Percentiles rank a stretch among this genome's conserved stretches.
Conservation (phyloP, 2,329 filamentous ascomycete genomes). For the Ophiostoma perfectum region DNA sequence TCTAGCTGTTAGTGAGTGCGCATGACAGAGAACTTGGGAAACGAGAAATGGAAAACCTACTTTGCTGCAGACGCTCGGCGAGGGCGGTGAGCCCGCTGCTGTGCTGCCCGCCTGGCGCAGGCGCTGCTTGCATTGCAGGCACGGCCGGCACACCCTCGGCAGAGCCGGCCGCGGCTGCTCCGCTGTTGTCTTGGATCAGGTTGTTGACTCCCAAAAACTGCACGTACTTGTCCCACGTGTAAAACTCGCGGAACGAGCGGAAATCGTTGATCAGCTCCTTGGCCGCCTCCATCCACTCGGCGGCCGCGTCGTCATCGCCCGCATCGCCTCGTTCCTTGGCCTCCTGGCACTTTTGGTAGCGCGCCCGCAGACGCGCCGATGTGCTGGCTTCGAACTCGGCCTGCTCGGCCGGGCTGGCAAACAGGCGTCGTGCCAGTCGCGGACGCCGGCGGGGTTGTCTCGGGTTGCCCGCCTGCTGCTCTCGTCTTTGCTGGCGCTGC, state of each 20-base stretch:
- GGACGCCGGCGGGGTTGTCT: conserved; percentile 22
- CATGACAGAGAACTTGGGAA: background rate
- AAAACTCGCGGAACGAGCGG: conserved; percentile 57
- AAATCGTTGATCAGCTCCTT: conserved; percentile 59
- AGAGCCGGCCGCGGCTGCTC: conserved; percentile 25
- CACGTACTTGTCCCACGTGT: conserved; percentile 61
- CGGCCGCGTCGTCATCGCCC: conserved; percentile 41
- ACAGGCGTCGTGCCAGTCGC: conserved; percentile 24
- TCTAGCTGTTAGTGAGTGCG: conserved; percentile 27
- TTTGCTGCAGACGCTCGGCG: conserved; percentile 51
- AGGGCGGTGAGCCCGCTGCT: conserved; percentile 48
- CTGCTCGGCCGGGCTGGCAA: conserved; percentile 30
- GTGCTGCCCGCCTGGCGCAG: conserved; percentile 17
- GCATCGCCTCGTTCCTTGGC: conserved; percentile 33
- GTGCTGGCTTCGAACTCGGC: conserved; percentile 31
- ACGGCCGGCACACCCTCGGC: background rate
- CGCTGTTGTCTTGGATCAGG: conserved; percentile 34
- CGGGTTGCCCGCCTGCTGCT: conserved; percentile 16
- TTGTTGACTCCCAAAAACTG: conserved; percentile 46
- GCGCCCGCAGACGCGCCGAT: conserved; percentile 30
- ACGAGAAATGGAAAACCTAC: conserved; percentile 26
- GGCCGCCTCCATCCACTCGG: conserved; percentile 54
- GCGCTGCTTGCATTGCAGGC: background rate
- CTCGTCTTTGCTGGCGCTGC: conserved; percentile 15
- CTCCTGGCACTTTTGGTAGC: conserved; percentile 42